Conservation (phyloP, 1,284 basidiomycete species). For the Mycosarcoma mackinlayi region DNA sequence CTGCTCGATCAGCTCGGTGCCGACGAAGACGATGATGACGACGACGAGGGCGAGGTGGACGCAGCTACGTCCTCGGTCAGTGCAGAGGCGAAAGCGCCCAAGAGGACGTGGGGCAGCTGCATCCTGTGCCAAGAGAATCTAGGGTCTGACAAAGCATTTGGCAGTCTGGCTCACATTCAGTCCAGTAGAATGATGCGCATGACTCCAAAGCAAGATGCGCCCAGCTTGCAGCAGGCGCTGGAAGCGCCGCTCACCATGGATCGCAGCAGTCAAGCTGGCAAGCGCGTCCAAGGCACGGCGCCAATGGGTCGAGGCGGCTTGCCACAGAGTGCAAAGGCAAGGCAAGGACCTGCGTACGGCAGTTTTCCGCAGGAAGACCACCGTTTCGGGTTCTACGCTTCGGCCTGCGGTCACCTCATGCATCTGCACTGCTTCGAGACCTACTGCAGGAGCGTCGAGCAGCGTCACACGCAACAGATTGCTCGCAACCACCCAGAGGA, state of each 20-base stretch:
- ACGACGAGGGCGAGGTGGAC: slow-evolving; percentile 44
- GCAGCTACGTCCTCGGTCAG: slow-evolving; percentile 21
- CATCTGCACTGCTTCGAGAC: slow-evolving; percentile 93
- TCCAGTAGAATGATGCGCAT: slow-evolving; percentile 85
- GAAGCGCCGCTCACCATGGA: slow-evolving; percentile 70
- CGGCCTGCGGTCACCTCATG: slow-evolving; percentile 97
- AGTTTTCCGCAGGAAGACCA: slow-evolving; percentile 61
- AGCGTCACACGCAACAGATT: slow-evolving; percentile 87
- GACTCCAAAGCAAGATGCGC: slow-evolving; percentile 76
- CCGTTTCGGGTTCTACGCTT: slow-evolving; percentile 79
- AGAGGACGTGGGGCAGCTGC: slow-evolving; percentile 77
- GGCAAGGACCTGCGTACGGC: slow-evolving; percentile 67
- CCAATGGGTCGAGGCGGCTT: slow-evolving; percentile 28
- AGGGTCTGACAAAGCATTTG: slow-evolving; percentile 79
- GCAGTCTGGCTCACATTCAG: slow-evolving; percentile 88
- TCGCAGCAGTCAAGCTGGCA: slow-evolving; percentile 51
- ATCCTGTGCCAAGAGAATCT: slow-evolving; percentile 98
- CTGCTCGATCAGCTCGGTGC: slow-evolving; percentile 61
- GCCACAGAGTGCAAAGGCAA: slow-evolving; percentile 12
- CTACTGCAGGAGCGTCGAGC: slow-evolving; percentile 86
- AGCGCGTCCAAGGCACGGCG: slow-evolving; percentile 45
- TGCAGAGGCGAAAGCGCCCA: slow-evolving; percentile 22
- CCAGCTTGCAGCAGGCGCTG: slow-evolving; percentile 80
- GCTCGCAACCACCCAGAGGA: slow-evolving; percentile 95
- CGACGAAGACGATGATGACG: slow-evolving; percentile 58